phyloP scores from a whole-genome alignment of 495 filamentous ascomycete genomes.

The Neurospora discreta region DNA sequence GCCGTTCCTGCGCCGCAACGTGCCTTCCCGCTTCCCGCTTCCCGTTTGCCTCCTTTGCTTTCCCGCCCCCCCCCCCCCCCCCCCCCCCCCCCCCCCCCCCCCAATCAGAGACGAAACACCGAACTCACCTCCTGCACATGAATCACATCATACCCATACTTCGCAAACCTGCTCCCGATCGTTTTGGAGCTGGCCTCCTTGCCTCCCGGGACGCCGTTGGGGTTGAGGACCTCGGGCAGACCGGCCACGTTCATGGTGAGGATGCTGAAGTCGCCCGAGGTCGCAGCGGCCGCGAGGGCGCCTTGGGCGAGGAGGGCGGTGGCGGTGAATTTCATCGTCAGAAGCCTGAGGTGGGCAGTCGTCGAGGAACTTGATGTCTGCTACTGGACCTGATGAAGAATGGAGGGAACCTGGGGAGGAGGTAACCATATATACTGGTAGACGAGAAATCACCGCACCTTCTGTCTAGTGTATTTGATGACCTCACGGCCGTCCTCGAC shows the following conservation, averaged over 20 bases:
- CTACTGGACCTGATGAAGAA: background rate
- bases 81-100: too few relatives aligned
- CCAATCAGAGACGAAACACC: background rate
- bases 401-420: background rate
- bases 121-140: conserved; percentile 45
- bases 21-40: background rate
- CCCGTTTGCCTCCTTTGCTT: background rate
- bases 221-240: conserved; percentile 40
- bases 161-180: conserved; percentile 38
- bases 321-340: background rate
- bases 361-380: background rate
- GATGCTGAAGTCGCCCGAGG: conserved; percentile 34
- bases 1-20: background rate
- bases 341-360: background rate
- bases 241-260: conserved; percentile 53
- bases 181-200: conserved; percentile 38
- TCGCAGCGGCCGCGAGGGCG: background rate
- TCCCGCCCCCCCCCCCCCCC: too few relatives aligned
- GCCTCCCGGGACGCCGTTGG: conserved; percentile 41
- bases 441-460: background rate
- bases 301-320: background rate
- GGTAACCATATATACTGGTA: too few relatives aligned
- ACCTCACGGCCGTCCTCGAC: background rate
- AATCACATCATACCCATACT: conserved; percentile 46
- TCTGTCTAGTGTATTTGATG: too few relatives aligned